A percentile compares a stretch with the other conserved stretches of the same genome.
Conservation (phyloP, 164 flowering plant genomes). For the Platanus orientalis region DNA sequence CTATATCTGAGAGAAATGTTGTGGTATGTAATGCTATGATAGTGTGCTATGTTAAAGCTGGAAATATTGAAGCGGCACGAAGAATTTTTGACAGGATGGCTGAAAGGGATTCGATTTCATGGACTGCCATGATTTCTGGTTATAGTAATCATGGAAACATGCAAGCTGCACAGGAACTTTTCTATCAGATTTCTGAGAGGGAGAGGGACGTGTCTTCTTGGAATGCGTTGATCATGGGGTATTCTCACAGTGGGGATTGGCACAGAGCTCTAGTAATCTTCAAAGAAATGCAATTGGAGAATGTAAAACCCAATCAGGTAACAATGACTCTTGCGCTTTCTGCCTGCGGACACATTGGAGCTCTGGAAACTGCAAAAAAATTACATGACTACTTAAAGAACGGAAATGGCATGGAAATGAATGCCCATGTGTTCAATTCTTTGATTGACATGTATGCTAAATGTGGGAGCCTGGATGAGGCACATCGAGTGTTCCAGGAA, state of each 20-base stretch:
- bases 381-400: conserved; percentile 4
- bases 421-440: conserved; percentile 7
- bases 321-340: conserved; percentile 10
- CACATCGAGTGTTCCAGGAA: conserved; percentile 4
- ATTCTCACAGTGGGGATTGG: conserved; percentile 10
- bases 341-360: conserved; percentile 1
- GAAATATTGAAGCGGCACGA: conserved; percentile 6
- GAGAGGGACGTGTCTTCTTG: conserved; percentile 10
- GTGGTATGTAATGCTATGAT: conserved; percentile 15
- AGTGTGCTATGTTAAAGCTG: conserved; percentile 7
- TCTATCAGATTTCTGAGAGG: conserved; percentile 4
- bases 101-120: conserved; percentile 11
- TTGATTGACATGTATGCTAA: conserved; percentile 70
- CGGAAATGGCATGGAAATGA: not conserved
- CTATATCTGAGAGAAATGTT: conserved; percentile 6
- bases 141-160: conserved; percentile 10
- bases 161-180: conserved; percentile 10
- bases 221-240: conserved; percentile 14
- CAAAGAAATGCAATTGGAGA: conserved; percentile 5
- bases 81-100: conserved; percentile 9
- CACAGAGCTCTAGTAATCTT: conserved; percentile 7
- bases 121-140: conserved; percentile 13
- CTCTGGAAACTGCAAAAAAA: conserved; percentile 4
- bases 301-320: conserved; percentile 15
- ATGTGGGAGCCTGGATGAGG: conserved; percentile 37